These are phyloP conservation scores for Echinosophora koreensis DNA, from an alignment of 306 rosid species.

Conservation along the genomic window DNA sequence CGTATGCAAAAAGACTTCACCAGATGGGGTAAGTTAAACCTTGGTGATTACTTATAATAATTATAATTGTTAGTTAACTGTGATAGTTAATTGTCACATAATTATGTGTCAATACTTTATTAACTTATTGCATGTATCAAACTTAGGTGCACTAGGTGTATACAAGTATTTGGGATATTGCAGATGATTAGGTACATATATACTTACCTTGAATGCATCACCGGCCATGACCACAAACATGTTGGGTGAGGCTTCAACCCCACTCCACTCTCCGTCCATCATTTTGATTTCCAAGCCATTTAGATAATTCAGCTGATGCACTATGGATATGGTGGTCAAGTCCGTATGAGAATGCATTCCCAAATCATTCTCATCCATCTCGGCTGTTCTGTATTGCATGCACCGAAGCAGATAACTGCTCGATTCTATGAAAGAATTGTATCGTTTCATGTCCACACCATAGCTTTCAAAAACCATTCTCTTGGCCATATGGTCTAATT, in stretches of 20 bases:
- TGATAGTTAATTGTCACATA: background rate
- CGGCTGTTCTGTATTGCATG: slow-evolving; percentile 40
- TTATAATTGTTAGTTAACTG: too few relatives aligned
- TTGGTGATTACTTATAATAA: too few relatives aligned
- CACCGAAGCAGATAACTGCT: slow-evolving; percentile 48
- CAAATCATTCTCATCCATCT: slow-evolving; percentile 35
- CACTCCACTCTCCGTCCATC: slow-evolving; percentile 46
- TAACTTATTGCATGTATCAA: too few relatives aligned
- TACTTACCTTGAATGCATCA: slow-evolving; percentile 48
- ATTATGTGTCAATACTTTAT: too few relatives aligned
- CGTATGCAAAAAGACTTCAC: too few relatives aligned
- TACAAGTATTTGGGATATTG: too few relatives aligned
- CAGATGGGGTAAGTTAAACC: too few relatives aligned
- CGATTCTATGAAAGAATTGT: slow-evolving; percentile 38
- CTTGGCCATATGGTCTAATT: slow-evolving; percentile 37
- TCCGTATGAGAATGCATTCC: slow-evolving; percentile 52
- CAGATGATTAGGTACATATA: background rate
- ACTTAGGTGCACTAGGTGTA: too few relatives aligned
- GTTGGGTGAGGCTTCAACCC: slow-evolving; percentile 40
- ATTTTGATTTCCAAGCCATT: slow-evolving; percentile 52
- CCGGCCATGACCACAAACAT: slow-evolving; percentile 54
- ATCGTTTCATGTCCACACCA: slow-evolving; percentile 44
- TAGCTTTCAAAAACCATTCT: slow-evolving; percentile 60
- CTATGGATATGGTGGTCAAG: slow-evolving; percentile 29
- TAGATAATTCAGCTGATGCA: slow-evolving; percentile 51